Base-by-base conservation (phyloP, 2,329 filamentous ascomycete genomes). In the Phaeophleospora eucalypticola region DNA sequence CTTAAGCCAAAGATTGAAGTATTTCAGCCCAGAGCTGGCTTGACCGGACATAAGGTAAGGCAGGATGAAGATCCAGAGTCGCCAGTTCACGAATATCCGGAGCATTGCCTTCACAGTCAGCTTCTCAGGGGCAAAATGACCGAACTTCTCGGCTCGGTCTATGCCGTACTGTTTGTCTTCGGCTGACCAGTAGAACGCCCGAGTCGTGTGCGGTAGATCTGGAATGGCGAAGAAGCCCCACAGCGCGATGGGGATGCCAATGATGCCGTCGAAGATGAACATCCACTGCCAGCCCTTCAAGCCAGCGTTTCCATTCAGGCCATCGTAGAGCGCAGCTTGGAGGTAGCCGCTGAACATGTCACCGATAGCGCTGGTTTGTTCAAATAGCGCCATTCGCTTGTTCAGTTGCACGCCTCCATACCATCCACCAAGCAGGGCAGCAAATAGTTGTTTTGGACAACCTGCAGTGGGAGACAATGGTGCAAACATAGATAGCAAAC, bases 271-370 rank as follows among this genome's bases (percentile, higher is more conserved):
- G 19, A 80, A 70, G 1, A 82, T 60, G 40, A 51, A 51, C 10
- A 79, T 63, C 71, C 74, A 78, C 33, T 36, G 35, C 78, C 77
- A 80, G 0, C 77, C 77, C 15, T 37, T 24, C 10, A 48, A 36
- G 12, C 1, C 54, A 15, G 68, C 64, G 19, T 53, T 61, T 0
- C 73, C 75, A 3, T 70, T 69, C 1, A 80, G 65, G 3, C 50
- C 45, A 4, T 65, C 66, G 48, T 78, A 78, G 1, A 79, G 71
- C 0, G 66, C 75, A 0, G 77, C 70, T 72, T 78, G 78, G 3
- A 81, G 59, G 50, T 79, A 80, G 0, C 78, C 78, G 1, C 68
- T 71, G 46, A 77, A 73, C 67, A 71, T 71, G 9, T 61, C 64
- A 0, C 64, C 70, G 36, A 76, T 69, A 1, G 70, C 71, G 9